These are phyloP conservation scores for Pythium apleroticum DNA, from an alignment of 352 stramenopile genomes.

Conservation along the genomic window DNA sequence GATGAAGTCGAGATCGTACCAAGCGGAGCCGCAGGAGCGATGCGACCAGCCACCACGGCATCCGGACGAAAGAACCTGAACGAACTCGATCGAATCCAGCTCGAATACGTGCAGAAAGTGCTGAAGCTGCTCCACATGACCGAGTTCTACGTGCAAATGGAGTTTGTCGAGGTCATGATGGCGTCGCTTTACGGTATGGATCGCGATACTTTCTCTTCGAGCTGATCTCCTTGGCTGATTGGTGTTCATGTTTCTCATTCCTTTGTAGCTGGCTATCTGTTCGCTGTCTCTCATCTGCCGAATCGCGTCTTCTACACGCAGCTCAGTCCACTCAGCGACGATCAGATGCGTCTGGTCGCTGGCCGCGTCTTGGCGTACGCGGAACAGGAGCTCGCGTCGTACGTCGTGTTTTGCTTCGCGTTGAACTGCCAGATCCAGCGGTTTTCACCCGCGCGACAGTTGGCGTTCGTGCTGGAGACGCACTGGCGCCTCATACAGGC, in stretches of 20 bases:
- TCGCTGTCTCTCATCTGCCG: constrained; percentile 27
- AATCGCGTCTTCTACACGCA: constrained; percentile 34
- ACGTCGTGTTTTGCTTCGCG: not conserved
- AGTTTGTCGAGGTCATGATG: constrained; percentile 31
- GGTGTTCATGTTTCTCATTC: not conserved
- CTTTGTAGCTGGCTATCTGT: constrained; percentile 29
- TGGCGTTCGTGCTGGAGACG: not conserved
- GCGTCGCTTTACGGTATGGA: constrained; percentile 11
- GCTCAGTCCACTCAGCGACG: constrained; percentile 18
- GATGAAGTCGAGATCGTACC: not conserved
- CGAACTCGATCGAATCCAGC: not conserved
- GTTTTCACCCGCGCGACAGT: not conserved
- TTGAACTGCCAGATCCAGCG: not conserved
- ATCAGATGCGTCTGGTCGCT: constrained; percentile 11
- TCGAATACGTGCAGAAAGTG: constrained; percentile 16
- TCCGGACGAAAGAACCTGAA: not conserved
- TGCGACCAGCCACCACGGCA: not conserved
- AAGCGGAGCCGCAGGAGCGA: not conserved
- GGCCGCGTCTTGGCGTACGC: not conserved
- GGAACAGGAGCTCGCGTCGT: not conserved
- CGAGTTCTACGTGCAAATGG: constrained; percentile 31
- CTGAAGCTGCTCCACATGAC: constrained; percentile 34
- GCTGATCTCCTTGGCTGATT: too few species aligned
- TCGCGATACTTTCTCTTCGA: too few species aligned
- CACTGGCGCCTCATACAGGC: constrained; percentile 1